Base-by-base conservation (phyloP, 2,329 filamentous ascomycete genomes). In the Stagonosporopsis chrysanthemi region DNA sequence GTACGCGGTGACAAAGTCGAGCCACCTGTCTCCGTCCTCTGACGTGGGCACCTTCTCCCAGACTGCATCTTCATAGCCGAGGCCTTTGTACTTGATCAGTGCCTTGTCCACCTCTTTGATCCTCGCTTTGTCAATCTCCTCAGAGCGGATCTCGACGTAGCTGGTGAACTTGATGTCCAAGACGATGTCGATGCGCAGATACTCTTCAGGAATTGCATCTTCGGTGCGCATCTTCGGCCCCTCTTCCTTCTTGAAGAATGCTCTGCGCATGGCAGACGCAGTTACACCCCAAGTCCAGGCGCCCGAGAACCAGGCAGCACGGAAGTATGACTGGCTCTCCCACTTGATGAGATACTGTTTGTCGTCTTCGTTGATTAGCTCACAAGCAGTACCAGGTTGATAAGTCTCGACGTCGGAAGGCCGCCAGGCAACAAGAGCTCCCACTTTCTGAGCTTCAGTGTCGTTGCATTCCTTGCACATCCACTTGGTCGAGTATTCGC, bases 341-440 rank as follows among this genome's bases (percentile, higher is more conserved):
- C 93, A 98, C 72, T 95, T 97, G 66, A 99, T 79, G 2, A 99
- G 84, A 69, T 98, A 99, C 65, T 97, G 92, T 63, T 93, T 93
- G n/a, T 90, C 82, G 52, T 92, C 89, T 69, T 95, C 89, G 11
- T 78, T 75, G n/a, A 91, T 78, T 50, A 84, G 78, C 26, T 86
- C 78, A 44, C 82, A 81, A 1, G 80, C 78, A 49, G 82, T 79
- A 2, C 83, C 85, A 4, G 81, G 71, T 14, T 78, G 75, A 65
- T 89, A 88, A 1, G 76, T 77, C 12, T 86, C 80, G 23, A 84
- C 78, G 65, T 90, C 80, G 0, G 81, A 74, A 0, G 92, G 92
- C 57, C 94, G 87, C 95, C 95, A 99, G 14, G 94, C 92, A 50
- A 98, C 88, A 6, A 99, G 77, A n/a, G 82, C 82, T 55, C 90